These are phyloP conservation scores for Fistulinella prunicolor DNA, from an alignment of 768 basidiomycete genomes.

Conservation along the genomic window DNA sequence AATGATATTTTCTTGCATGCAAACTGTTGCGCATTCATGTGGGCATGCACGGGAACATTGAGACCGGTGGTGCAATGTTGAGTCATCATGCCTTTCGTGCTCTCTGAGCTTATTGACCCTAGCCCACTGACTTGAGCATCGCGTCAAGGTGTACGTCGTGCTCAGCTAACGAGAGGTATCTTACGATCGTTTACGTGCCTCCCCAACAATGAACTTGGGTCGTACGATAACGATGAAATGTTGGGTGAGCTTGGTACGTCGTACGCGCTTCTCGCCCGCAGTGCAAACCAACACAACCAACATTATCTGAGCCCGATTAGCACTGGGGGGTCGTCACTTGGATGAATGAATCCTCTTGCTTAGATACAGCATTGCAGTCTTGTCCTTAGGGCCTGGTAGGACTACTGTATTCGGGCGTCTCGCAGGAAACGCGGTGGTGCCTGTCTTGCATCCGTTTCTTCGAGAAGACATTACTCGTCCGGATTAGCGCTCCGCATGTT, in stretches of 20 bases:
- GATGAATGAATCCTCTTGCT: too few species aligned
- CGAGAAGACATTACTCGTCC: too few species aligned
- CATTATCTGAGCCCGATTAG: background rate
- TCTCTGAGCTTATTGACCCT: conserved; percentile 19
- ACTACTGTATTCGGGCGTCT: too few species aligned
- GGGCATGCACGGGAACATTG: conserved; percentile 2
- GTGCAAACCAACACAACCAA: background rate
- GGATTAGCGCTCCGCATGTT: too few species aligned
- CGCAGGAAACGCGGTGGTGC: too few species aligned
- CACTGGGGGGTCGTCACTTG: background rate
- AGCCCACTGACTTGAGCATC: conserved; percentile 23
- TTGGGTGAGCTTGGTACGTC: conserved; percentile 1
- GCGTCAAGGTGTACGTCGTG: background rate
- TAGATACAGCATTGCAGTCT: too few species aligned
- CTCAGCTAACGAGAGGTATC: background rate
- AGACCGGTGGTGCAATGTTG: conserved; percentile 15
- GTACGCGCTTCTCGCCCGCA: background rate
- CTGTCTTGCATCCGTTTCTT: too few species aligned
- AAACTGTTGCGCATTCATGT: conserved; percentile 2
- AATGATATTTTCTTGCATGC: conserved; percentile 36
- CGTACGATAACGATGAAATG: background rate
- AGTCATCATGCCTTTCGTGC: conserved; percentile 21
- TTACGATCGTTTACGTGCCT: background rate
- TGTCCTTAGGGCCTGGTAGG: too few species aligned
- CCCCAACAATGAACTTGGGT: background rate